Base-by-base conservation (phyloP, 2,329 filamentous ascomycete species). In the Alternaria gaisen region DNA sequence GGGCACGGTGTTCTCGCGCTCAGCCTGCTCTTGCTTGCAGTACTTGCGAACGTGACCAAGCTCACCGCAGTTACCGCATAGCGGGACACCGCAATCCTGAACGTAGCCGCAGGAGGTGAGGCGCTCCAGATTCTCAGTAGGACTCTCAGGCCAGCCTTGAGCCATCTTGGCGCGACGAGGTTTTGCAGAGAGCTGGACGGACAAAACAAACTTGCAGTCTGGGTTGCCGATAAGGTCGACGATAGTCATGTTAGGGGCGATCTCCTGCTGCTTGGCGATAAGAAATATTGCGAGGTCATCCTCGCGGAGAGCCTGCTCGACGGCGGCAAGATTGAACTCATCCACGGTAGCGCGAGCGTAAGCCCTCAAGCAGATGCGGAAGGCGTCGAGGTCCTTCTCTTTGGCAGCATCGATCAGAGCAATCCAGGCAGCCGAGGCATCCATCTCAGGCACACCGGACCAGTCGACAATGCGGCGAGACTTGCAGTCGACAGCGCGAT, bases 31-130 rank as follows among this genome's bases (percentile, higher is more conserved):
- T 71, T 88, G 75, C 3, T 84, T 81, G 72, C 90, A 93, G 52
- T 78, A 73, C 77, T 72, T 89, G n/a, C 80, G 69, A 28, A 80
- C 82, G 63, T 93, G 90, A 0, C 90, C 90, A 30, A 89, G 77
- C 66, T 89, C 85, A 20, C 83, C 81, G 71, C 90, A 92, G 76
- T 90, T 90, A 61, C 60, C 69, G 78, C 90, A 93, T 63, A 87
- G 84, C 0, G 85, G 81, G 34, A 89, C 75, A 46, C 86, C 85
- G 43, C 85, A 83, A 54, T 88, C 82, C 30, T 90, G 85, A 14
- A 87, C 81, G 62, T 90, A 86, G 4, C 90, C 90, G 44, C 88
- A 89, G 63, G 91, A 84, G 3, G 80, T 78, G n/a, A 93, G 84
- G 34, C 90, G 88, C 63, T 82, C 77, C 4, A 90, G 61, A 67